These are phyloP conservation scores for Endothia cerciana DNA, from an alignment of 2,329 filamentous ascomycete genomes.

Conservation along the genomic window DNA sequence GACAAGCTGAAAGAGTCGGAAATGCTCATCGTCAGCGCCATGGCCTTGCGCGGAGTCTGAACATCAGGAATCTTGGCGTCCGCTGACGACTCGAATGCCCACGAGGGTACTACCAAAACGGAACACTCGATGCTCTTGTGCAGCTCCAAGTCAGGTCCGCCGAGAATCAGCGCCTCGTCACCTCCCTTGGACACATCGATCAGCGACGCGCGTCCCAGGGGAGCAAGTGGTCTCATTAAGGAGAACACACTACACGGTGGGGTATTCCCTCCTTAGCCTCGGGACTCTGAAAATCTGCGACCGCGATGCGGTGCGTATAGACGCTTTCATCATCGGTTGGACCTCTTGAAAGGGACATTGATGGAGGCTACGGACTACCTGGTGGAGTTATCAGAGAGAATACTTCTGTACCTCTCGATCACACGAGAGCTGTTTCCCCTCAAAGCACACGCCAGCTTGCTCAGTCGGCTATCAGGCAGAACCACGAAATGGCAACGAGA, in stretches of 20 bases:
- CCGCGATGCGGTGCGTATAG: neutral
- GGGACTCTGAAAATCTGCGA: neutral
- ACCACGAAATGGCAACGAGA: neutral
- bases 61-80: constrained; percentile 20
- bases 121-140: neutral
- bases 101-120: neutral
- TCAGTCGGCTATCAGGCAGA: neutral
- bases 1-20: constrained; percentile 63
- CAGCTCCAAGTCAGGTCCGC: too few species aligned
- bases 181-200: too few species aligned
- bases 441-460: neutral
- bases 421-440: too few species aligned
- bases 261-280: too few species aligned
- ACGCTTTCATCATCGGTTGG: neutral
- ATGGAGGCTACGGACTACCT: neutral
- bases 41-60: constrained; percentile 72
- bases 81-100: neutral
- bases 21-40: constrained; percentile 70
- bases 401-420: neutral
- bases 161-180: neutral
- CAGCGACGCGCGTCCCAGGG: neutral
- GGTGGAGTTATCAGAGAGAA: neutral
- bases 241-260: neutral
- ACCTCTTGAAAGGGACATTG: neutral
- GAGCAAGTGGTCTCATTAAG: neutral